These are phyloP conservation scores for Rhynchospora tenuis DNA, from an alignment of 176 grass and related monocot species.

Conservation along the genomic window DNA sequence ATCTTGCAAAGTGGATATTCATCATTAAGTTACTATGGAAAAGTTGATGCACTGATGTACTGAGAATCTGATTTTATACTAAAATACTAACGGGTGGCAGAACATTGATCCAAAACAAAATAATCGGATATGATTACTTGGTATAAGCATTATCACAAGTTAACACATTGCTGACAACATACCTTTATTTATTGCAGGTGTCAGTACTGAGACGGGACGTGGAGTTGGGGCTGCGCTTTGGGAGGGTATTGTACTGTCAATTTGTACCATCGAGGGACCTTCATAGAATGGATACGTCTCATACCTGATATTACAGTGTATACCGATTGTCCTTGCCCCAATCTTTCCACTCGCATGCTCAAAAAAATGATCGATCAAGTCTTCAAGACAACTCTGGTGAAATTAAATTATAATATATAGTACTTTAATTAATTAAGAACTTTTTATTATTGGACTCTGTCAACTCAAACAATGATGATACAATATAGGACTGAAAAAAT, in stretches of 20 bases:
- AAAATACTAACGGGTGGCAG: neutral
- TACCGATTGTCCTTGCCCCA: constrained; percentile 33
- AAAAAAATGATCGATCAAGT: neutral
- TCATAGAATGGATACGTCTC: constrained; percentile 38
- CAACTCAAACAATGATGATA: neutral
- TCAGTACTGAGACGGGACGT: neutral
- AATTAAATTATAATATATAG: too few species aligned
- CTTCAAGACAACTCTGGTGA: constrained; percentile 25
- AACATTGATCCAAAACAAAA: too few species aligned
- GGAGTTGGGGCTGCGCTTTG: neutral
- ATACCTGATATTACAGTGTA: constrained; percentile 44
- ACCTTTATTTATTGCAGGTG: neutral
- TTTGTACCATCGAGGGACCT: neutral
- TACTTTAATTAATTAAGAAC: too few species aligned
- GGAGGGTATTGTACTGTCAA: neutral
- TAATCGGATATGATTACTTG: too few species aligned
- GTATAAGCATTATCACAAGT: neutral
- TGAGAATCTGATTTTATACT: neutral
- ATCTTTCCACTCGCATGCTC: neutral
- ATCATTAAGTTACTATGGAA: neutral
- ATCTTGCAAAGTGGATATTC: too few species aligned
- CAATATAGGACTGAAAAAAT: too few species aligned
- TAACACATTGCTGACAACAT: neutral
- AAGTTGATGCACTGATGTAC: neutral
- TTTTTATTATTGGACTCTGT: neutral